Evolutionary conservation across 2,329 filamentous ascomycete species (phyloP).

Genomic region (Cytospora schulzeri): DNA sequence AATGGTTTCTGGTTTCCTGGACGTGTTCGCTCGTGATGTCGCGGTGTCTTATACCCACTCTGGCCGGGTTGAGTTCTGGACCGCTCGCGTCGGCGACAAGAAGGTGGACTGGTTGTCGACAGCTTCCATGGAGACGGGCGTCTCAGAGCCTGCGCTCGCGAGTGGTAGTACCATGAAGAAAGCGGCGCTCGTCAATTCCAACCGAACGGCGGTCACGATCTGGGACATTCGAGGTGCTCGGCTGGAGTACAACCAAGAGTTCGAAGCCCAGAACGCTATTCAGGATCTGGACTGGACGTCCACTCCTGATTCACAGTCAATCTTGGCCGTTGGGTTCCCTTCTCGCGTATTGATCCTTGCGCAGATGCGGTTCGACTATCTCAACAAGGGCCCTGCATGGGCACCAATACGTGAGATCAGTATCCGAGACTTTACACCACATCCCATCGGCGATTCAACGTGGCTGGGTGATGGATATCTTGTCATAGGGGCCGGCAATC

Average conservation of each 20-base stretch:
- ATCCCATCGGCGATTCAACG: conserved; percentile 89
- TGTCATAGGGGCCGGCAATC: conserved; percentile 86
- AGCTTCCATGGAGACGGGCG: conserved; percentile 76
- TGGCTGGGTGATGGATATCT: conserved; percentile 87
- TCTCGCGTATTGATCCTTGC: conserved; percentile 80
- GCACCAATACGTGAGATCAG: conserved; percentile 79
- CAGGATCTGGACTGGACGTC: conserved; percentile 93
- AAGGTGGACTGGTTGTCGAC: conserved; percentile 80
- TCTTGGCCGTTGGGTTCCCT: conserved; percentile 90
- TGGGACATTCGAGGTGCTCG: conserved; percentile 86
- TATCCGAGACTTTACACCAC: conserved; percentile 79
- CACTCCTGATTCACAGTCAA: conserved; percentile 84
- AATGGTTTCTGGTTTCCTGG: conserved; percentile 75
- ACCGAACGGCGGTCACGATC: conserved; percentile 76
- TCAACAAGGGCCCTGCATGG: conserved; percentile 89
- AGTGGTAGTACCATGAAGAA: conserved; percentile 88
- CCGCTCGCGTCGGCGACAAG: conserved; percentile 70
- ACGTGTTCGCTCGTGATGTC: conserved; percentile 83
- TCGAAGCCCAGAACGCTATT: conserved; percentile 72
- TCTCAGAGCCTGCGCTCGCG: conserved; percentile 72
- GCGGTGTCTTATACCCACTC: conserved; percentile 80
- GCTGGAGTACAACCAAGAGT: conserved; percentile 78
- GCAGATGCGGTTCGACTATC: conserved; percentile 89
- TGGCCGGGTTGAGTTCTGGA: conserved; percentile 82
- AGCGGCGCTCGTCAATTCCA: conserved; percentile 76